Base-by-base conservation (phyloP, 305 asterid genomes). In the Rubia tinctorum region DNA sequence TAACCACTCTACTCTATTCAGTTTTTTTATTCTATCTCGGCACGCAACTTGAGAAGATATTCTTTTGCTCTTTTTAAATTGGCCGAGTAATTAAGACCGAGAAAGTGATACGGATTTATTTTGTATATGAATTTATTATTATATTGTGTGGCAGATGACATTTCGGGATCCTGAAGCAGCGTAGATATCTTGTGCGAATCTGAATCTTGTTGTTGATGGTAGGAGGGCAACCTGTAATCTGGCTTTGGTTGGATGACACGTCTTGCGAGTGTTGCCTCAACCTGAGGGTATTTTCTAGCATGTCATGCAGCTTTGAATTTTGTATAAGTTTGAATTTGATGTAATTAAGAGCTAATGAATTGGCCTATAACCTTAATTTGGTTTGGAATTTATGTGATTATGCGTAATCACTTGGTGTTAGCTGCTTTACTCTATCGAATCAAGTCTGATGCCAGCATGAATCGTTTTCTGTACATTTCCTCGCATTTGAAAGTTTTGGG, bases 141-240 rank as follows among this genome's bases (percentile, higher is more conserved):
- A 20, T 8, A 15, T 66, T 59, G 80, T 68, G 42, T 53, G 43
- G 55, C 61, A 83, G 87, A 84, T 80, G 71, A 83, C 84, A 4
- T 83, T 80, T 73, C 68, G 76, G 62, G 87, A 75, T 59, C 78
- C 82, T 20, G 87, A 83, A 44, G 82, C 87, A 18, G 87, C 84
- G 14, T 69, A 73, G 73, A 78, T 76, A 69, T 84, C 87, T 53
- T 83, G 87, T 65, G 71, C 62, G 30, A 78, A 83, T 74, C 80
- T 81, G 25, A 80, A 80, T 76, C 87, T 84, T 39, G 75, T 83
- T 17, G 78, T 83, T 68, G 87, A 83, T 73, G 84, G 84, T 40
- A 78, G 87, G 72, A 78, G 79, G 62, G 82, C 84, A 27, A 83
- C 80, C 59, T 83, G 84, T 61, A 83, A 83, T 77, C 53, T 83